phyloP scores from a whole-genome alignment of 1,139 yeast species.

The Wickerhamomyces sp. region DNA sequence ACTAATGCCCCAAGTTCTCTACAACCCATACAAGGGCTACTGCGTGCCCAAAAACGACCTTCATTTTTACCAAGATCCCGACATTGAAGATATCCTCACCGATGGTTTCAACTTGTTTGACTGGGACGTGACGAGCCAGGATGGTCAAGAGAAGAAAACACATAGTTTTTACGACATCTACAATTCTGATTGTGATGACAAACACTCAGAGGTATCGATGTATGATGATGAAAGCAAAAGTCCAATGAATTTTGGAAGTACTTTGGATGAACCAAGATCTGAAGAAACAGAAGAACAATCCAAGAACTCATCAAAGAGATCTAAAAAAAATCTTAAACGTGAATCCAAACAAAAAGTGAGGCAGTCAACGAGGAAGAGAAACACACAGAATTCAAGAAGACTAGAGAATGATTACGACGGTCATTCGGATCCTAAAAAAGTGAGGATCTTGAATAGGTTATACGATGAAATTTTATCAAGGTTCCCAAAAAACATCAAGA shows the following conservation, averaged over 20 bases:
- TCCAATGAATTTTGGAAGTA: slow-evolving; percentile 12
- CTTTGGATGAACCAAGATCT: neutral
- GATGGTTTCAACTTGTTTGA: slow-evolving; percentile 30
- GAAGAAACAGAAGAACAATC: slow-evolving; percentile 1
- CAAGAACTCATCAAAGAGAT: slow-evolving; percentile 2
- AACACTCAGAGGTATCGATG: neutral
- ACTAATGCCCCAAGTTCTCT: slow-evolving; percentile 16
- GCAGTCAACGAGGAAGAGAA: slow-evolving; percentile 2
- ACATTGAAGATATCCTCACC: slow-evolving; percentile 15
- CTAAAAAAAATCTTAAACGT: slow-evolving; percentile 1
- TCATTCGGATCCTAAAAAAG: slow-evolving; percentile 17
- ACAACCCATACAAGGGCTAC: slow-evolving; percentile 20
- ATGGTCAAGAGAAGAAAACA: neutral
- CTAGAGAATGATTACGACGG: slow-evolving; percentile 13
- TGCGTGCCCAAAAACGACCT: slow-evolving; percentile 10
- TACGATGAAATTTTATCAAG: slow-evolving; percentile 11
- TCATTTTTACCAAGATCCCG: neutral
- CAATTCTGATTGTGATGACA: neutral
- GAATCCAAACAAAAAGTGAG: slow-evolving; percentile 3
- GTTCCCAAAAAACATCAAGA: slow-evolving; percentile 8
- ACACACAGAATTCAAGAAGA: slow-evolving; percentile 3
- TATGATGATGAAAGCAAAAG: slow-evolving; percentile 14
- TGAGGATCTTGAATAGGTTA: slow-evolving; percentile 10
- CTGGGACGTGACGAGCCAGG: slow-evolving; percentile 18
- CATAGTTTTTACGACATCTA: slow-evolving; percentile 2